Conservation (phyloP, 2,329 filamentous ascomycete genomes). For the Ascochyta lentis region DNA sequence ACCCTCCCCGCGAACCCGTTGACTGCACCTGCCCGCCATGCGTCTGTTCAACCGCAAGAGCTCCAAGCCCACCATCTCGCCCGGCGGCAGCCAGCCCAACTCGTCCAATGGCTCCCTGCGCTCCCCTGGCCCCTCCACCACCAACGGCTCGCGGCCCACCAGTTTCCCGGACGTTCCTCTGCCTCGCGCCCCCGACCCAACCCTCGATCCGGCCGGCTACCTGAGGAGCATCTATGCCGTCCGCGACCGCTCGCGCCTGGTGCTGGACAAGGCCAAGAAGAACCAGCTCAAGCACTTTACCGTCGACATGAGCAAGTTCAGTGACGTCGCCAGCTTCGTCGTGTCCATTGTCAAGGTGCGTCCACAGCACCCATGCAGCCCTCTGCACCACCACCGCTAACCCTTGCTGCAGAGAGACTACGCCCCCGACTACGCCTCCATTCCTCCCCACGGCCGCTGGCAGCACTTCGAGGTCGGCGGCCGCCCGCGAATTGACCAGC, state of each 20-base stretch:
- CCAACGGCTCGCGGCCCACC: conserved; percentile 48
- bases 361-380: conserved; percentile 52
- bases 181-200: conserved; percentile 84
- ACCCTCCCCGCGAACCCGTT: conserved; percentile 6
- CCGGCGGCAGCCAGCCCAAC: conserved; percentile 48
- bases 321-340: conserved; percentile 83
- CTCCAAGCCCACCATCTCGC: conserved; percentile 50
- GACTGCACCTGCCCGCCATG: conserved; percentile 47
- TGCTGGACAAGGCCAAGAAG: conserved; percentile 77
- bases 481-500: conserved; percentile 73
- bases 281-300: conserved; percentile 86
- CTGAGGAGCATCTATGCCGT: conserved; percentile 89
- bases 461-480: conserved; percentile 74
- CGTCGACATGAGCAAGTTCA: conserved; percentile 84
- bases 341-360: conserved; percentile 94
- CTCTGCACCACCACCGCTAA: neutral
- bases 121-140: conserved; percentile 55
- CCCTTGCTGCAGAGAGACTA: conserved; percentile 66
- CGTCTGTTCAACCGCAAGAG: conserved; percentile 61
- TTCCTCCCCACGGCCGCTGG: conserved; percentile 79
- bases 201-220: conserved; percentile 87
- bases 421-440: conserved; percentile 70
- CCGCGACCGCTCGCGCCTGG: conserved; percentile 75
- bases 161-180: conserved; percentile 78
- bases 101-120: conserved; percentile 58